A percentile compares a stretch with the other conserved stretches of the same genome.
phyloP scores from a whole-genome alignment of 129 eudicot genomes.

The Heracleum sosnowskyi region DNA sequence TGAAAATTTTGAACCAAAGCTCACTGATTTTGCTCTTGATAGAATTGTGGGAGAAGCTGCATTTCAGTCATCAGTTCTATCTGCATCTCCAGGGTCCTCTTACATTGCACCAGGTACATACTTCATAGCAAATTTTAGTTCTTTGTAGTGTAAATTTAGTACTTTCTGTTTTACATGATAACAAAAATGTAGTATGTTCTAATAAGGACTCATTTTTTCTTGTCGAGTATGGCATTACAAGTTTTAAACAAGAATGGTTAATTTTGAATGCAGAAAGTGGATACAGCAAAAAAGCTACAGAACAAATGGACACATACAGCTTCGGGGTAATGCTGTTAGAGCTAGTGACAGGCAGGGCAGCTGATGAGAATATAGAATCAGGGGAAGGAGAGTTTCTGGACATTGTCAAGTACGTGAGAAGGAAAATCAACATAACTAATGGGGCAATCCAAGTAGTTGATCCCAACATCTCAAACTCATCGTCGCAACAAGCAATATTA shows the following conservation, averaged over 20 bases:
- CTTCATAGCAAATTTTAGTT: background rate
- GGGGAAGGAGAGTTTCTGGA: constrained; percentile 48
- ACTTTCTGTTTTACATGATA: background rate
- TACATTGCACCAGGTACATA: constrained; percentile 78
- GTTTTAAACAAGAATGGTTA: background rate
- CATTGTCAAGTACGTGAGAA: constrained; percentile 75
- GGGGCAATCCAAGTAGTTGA: constrained; percentile 61
- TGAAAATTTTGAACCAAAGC: constrained; percentile 61
- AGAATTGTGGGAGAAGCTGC: constrained; percentile 57
- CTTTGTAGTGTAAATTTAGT: background rate
- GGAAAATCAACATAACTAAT: constrained; percentile 71
- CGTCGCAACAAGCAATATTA: constrained; percentile 38
- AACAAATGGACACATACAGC: constrained; percentile 68
- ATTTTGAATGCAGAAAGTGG: constrained; percentile 48
- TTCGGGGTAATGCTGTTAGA: constrained; percentile 80
- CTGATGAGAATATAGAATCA: constrained; percentile 40
- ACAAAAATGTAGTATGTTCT: background rate
- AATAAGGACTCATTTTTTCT: background rate
- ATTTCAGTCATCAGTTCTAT: constrained; percentile 47
- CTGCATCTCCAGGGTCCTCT: constrained; percentile 49
- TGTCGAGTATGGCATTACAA: background rate
- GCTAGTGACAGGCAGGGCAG: constrained; percentile 68
- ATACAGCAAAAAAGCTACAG: constrained; percentile 64
- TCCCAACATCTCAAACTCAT: constrained; percentile 43
- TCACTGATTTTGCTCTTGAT: constrained; percentile 71